Evolutionary conservation across 2,329 filamentous ascomycete genomes (phyloP).

Genomic region (Aspergillus melleus): DNA sequence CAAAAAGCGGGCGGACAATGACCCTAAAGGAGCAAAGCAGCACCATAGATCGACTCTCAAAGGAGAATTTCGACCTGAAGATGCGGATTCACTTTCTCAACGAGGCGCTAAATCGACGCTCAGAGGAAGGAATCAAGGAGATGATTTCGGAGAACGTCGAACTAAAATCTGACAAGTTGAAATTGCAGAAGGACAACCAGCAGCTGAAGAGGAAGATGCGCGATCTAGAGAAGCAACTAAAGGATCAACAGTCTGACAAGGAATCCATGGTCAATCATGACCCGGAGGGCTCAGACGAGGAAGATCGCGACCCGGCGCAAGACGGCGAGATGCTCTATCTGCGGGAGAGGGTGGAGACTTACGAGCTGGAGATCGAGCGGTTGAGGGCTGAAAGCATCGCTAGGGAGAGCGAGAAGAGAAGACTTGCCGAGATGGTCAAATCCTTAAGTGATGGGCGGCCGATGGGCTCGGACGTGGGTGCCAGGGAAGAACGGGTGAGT

Average conservation of each 20-base stretch:
- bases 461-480: conserved; percentile 51
- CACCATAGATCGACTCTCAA: conserved; percentile 92
- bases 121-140: conserved; percentile 94
- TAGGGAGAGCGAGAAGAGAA: conserved; percentile 81
- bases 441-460: conserved; percentile 57
- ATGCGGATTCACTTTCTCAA: conserved; percentile 97
- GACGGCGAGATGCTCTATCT: conserved; percentile 86
- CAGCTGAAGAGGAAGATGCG: conserved; percentile 75
- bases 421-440: conserved; percentile 78
- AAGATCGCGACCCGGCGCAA: conserved; percentile 53
- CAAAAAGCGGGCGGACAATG: conserved; percentile 66
- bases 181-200: conserved; percentile 89
- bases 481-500: conserved; percentile 49
- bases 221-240: conserved; percentile 79
- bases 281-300: conserved; percentile 44
- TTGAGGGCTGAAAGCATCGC: conserved; percentile 74
- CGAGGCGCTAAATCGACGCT: conserved; percentile 86
- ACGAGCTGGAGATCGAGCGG: conserved; percentile 78
- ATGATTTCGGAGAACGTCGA: conserved; percentile 98
- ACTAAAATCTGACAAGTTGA: conserved; percentile 83
- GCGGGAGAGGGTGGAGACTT: conserved; percentile 81
- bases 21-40: conserved; percentile 97
- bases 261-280: conserved; percentile 47
- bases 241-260: conserved; percentile 52
- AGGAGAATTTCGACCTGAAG: conserved; percentile 97